Evolutionary conservation across 2,329 filamentous ascomycete species (phyloP), one percentile per base, ranked within the genome.

Genomic region (Erysiphe neolycopersici): DNA sequence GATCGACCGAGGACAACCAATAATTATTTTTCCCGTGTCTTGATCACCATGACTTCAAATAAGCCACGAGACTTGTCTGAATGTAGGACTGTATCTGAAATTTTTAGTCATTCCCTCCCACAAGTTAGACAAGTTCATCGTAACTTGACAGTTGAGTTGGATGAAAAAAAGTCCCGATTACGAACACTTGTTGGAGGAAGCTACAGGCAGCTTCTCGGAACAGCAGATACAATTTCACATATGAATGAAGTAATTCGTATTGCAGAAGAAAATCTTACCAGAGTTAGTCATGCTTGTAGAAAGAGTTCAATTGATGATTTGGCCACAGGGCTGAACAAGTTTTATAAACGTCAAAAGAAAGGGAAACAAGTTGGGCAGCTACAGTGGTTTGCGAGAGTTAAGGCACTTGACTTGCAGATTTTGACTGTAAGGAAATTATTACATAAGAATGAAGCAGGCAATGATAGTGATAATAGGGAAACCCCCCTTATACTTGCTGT

Each of bases 121-220:
- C 71, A 75, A 56, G 71, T 77, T 55, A 69, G 71, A 43, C 62
- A 69, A 45, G 67, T 76, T 49, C 72, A 77, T 61, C 69, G 70
- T 50, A 60, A 61, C 18, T 65, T 77, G 33, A 69, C 72, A 54
- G 61, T 60, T 10, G 64, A 68, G 50, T 66, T 74, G 51, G 72
- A 76, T 48, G 72, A 76, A 56, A 74, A 74, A 52, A 65, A 70
- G 31, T 63, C 62, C 42, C 71, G 71, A 30, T 63, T 77, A 53
- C 71, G 73, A 51, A 73, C 67, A 16, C 69, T 74, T 56, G 73
- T 77, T 47, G 73, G 73, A 50, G 66, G 63, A 46, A 74, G 69
- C 54, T 95, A 95, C 60, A 79, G 87, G 51, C 82, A 89, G 53
- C 73, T 95, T 9, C 73, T 95, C 22, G 81, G 81, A 43, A 94